Conservation (phyloP, 768 basidiomycete genomes). For the Xerocomellus intermedius region DNA sequence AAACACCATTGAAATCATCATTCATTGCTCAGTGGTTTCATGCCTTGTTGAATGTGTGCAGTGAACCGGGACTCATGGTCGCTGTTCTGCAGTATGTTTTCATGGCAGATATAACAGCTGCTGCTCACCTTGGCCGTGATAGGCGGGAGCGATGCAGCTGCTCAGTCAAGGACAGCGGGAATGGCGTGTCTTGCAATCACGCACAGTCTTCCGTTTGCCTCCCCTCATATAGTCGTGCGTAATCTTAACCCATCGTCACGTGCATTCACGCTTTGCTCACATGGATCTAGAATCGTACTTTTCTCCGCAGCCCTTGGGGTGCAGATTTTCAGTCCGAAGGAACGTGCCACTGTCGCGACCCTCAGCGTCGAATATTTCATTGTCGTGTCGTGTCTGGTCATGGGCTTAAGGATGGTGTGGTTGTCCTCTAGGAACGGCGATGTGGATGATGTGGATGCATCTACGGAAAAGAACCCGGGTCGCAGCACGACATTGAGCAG, state of each 20-base stretch:
- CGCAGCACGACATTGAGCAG: background rate
- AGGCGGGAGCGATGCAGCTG: constrained; percentile 3
- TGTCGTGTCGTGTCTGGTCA: background rate
- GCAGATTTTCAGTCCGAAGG: background rate
- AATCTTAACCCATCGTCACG: background rate
- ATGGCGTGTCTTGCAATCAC: constrained; percentile 11
- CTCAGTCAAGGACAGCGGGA: constrained; percentile 1
- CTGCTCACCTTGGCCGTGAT: background rate
- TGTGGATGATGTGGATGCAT: background rate
- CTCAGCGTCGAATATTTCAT: constrained; percentile 2
- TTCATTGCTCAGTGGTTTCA: constrained; percentile 8
- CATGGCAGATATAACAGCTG: too few relatives aligned
- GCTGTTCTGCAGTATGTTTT: constrained; percentile 9
- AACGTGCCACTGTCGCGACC: background rate
- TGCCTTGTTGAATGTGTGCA: constrained; percentile 12
- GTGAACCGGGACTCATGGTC: background rate
- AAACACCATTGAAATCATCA: background rate
- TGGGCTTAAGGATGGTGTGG: background rate
- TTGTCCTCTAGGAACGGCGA: background rate
- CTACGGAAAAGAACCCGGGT: background rate
- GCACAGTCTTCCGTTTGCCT: constrained; percentile 14
- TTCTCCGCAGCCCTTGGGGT: background rate
- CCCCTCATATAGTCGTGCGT: constrained; percentile 18
- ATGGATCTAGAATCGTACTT: constrained; percentile 3
- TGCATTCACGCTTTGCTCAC: background rate